A percentile compares a stretch with the other conserved stretches of the same genome.
phyloP scores from a whole-genome alignment of 495 filamentous ascomycete genomes.

The Xylaria longipes region DNA sequence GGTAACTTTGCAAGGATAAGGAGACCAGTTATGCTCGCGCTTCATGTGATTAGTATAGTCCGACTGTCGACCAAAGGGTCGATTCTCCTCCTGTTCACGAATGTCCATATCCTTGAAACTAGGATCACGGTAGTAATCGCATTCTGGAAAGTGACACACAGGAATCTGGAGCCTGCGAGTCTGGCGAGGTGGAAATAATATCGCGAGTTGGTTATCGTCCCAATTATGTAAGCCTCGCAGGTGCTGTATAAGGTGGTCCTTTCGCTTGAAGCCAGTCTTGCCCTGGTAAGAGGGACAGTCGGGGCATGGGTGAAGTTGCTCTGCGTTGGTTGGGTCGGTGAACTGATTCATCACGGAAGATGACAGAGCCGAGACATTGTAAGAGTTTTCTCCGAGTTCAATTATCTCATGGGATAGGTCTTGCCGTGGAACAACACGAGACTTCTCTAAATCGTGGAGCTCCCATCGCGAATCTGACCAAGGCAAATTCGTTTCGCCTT shows the following conservation, averaged over 20 bases:
- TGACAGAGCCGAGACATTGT: no score
- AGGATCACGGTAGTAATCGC: background rate
- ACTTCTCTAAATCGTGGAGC: no score
- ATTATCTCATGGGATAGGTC: no score
- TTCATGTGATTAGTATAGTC: background rate
- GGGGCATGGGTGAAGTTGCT: background rate
- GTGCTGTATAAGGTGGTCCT: background rate
- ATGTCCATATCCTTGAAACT: background rate
- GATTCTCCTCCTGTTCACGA: background rate
- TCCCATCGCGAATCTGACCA: no score
- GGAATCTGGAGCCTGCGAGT: background rate
- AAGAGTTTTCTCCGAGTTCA: no score
- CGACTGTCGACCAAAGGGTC: background rate
- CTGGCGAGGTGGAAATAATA: background rate
- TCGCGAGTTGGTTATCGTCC: background rate
- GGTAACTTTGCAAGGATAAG: background rate
- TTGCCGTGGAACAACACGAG: no score
- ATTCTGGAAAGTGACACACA: constrained; percentile 1
- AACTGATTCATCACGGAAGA: no score
- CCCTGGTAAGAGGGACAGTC: background rate
- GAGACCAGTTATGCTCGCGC: background rate
- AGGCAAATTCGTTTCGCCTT: no score
- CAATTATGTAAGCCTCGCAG: background rate
- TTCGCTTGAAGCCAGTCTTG: background rate
- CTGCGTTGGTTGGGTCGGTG: no score